Evolutionary conservation across 495 filamentous ascomycete species (phyloP).

Genomic region (Diplogelasinospora grovesii): DNA sequence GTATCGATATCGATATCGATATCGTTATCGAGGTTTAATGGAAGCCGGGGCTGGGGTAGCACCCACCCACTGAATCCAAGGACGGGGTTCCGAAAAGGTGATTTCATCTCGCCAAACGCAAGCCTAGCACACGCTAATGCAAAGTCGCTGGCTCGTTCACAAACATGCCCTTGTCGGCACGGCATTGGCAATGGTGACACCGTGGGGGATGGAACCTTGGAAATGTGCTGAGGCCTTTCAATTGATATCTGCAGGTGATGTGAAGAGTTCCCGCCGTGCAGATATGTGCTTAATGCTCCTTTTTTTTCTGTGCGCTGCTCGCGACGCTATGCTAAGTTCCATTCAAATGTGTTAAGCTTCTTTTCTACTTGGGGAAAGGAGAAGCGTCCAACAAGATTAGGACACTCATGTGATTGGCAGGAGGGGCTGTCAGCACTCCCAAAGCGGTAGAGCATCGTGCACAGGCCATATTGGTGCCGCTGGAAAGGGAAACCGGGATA

Average conservation of each 20-base stretch:
- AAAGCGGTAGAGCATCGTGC: slow-evolving; percentile 9
- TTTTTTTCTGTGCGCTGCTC: too few relatives aligned
- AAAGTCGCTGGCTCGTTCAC: slow-evolving; percentile 14
- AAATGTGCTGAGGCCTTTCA: too few relatives aligned
- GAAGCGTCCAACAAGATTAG: slow-evolving; percentile 3
- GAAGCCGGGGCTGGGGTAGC: too few relatives aligned
- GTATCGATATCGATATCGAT: too few relatives aligned
- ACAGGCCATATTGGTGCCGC: slow-evolving; percentile 2
- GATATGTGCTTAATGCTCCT: too few relatives aligned
- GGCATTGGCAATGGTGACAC: slow-evolving; percentile 4
- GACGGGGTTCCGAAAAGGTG: not conserved
- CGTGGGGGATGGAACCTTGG: slow-evolving; percentile 9
- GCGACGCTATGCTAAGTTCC: too few relatives aligned
- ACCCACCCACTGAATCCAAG: too few relatives aligned
- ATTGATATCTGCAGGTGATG: not conserved
- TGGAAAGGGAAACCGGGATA: not conserved
- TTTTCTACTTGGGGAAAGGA: slow-evolving; percentile 8
- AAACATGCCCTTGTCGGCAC: slow-evolving; percentile 4
- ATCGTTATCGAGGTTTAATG: too few relatives aligned
- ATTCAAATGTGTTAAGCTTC: too few relatives aligned
- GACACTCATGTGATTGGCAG: slow-evolving; percentile 13
- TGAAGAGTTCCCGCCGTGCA: not conserved
- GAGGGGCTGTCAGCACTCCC: slow-evolving; percentile 2
- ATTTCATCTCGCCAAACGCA: slow-evolving; percentile 20
- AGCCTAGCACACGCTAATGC: slow-evolving; percentile 19